Base-by-base conservation (phyloP, 345 rosid genomes). In the Bretschneidera sinensis region DNA sequence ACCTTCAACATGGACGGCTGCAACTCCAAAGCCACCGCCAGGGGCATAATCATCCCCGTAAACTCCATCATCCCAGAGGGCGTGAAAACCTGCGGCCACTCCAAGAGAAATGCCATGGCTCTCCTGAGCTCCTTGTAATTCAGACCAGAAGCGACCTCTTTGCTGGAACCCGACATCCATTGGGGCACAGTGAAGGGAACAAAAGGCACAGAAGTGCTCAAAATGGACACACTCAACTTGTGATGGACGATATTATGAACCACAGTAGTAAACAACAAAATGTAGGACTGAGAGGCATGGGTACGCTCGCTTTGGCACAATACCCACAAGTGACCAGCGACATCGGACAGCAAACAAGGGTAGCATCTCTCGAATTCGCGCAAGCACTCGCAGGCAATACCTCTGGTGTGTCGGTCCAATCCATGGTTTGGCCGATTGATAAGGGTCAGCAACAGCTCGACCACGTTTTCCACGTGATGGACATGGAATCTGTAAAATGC, bases 1-100 rank as follows among this genome's bases (percentile, higher is more conserved):
- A 94, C 95, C 76, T 81, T 94, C 78, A 94, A 58, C 95, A 90
- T 86, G 9, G 99, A 94, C 0, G 88, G 79, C 76, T 86, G 97
- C 78, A 94, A 81, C 63, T 86, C 97, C 80, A 94, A 67, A 34
- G 85, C 85, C 9, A 73, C 70, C 0, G 88, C 95, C 60, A 94
- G 60, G 0, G 97, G 97, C 71, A 88, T 79, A 54, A 94, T 75
- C 91, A 90, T 76, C 34, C 79, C 82, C 86, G 88, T 61, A 67
- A 94, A 85, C 62, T 90, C 95, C 85, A 86, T 62, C 85, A 83
- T 90, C 51, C 83, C 99, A 70, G 78, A 83, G 0, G 97, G 86
- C 14, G 96, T 86, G 67, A 94, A 78, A 52, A 90, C 71, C 65
- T 82, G 88, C 9, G 88, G 86, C 28, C 86, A 88, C 66, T 94